Evolutionary conservation across 306 rosid species (phyloP), one percentile per base, ranked within the genome.

Genomic region (Prunus campanulata): DNA sequence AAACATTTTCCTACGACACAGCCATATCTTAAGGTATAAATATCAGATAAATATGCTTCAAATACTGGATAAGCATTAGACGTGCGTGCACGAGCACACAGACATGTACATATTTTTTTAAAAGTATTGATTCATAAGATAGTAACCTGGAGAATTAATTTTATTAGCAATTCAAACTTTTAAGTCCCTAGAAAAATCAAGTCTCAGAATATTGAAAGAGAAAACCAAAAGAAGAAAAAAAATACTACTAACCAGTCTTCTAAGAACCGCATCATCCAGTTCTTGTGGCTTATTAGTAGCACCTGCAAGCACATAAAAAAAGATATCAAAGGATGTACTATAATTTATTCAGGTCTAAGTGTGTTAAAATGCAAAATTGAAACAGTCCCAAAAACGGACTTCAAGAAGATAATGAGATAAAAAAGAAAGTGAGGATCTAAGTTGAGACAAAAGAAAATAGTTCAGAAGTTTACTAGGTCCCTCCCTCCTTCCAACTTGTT

Each of bases 221-320:
- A 22, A 5, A 39, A 39, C 44, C 44, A 39, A 39, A 39, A 39
- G 2, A 32, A 35, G 18, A 25, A n/a, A 8, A 39, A 14, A 8
- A 35, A 42, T 0, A 35, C 39, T 35, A 82, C 89, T 79, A 66
- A 95, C 98, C 92, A 95, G 85, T 87, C 98, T 90, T 88, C 98
- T 85, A 60, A 95, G 93, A 79, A 95, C 98, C 11, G 98, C 98
- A 47, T 95, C 98, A 85, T 95, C 98, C 83, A 95, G 81, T 80
- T 95, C 98, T 81, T 92, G 97, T 2, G 98, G 98, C 93, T 92
- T 95, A 83, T 95, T 95, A 32, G 98, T 95, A 29, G 98, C 98
- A 83, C 98, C 98, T 95, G 78, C 62, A 81, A 72, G 39, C 15
- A 78, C 71, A 82, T 61, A 62, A 74, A 72, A 81, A 56, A 61